phyloP scores from a whole-genome alignment of 768 basidiomycete genomes.

The Psilocybe tampanensis region DNA sequence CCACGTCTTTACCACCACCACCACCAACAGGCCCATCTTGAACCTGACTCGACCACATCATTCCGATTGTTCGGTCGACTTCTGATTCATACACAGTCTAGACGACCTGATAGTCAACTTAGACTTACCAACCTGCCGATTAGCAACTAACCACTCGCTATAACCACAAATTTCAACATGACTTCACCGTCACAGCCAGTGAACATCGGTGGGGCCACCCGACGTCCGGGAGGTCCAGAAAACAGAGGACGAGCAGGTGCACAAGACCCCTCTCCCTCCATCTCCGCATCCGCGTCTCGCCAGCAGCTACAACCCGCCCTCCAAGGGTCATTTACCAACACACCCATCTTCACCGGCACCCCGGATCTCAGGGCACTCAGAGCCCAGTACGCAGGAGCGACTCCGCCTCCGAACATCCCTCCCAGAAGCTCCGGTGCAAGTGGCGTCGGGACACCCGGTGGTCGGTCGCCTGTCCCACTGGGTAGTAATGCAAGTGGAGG shows the following conservation, averaged over 20 bases:
- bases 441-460: too few species aligned
- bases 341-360: conserved; percentile 47
- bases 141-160: neutral
- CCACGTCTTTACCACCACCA: too few species aligned
- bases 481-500: neutral
- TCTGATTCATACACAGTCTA: too few species aligned
- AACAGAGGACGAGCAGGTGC: conserved; percentile 18
- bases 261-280: too few species aligned
- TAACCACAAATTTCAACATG: conserved; percentile 34
- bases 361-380: conserved; percentile 68
- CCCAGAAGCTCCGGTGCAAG: conserved; percentile 27
- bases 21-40: too few species aligned
- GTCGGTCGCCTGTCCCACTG: too few species aligned
- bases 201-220: conserved; percentile 34
- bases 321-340: conserved; percentile 31
- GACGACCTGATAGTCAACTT: too few species aligned
- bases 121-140: too few species aligned
- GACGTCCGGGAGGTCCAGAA: conserved; percentile 13
- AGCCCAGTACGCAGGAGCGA: conserved; percentile 62
- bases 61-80: too few species aligned
- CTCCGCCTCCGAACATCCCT: conserved; percentile 61
- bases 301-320: conserved; percentile 13
- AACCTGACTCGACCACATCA: too few species aligned
- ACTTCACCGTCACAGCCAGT: conserved; percentile 60
- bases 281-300: neutral